Conservation (phyloP, 495 filamentous ascomycete species). For the Aspergillus haitiensis region DNA sequence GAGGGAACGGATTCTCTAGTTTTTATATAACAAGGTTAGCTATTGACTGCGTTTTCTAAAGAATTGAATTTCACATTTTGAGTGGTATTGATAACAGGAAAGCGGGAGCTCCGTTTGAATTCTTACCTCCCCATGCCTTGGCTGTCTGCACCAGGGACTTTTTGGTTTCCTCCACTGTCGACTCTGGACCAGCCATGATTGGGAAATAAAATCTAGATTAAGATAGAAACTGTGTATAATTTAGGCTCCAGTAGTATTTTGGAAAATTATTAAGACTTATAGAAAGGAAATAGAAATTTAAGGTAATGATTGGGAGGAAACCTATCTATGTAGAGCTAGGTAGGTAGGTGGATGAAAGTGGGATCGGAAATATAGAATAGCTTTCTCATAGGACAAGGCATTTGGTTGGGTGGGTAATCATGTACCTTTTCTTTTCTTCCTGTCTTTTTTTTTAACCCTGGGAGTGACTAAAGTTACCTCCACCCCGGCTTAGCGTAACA, state of each 20-base stretch:
- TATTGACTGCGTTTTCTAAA: too few species aligned
- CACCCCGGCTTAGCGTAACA: conserved; percentile 27
- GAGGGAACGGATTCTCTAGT: conserved; percentile 75
- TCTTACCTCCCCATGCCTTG: conserved; percentile 72
- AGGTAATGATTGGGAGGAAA: too few species aligned
- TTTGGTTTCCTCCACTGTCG: conserved; percentile 44
- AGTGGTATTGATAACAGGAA: conserved; percentile 1
- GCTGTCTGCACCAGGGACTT: conserved; percentile 52
- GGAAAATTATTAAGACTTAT: neutral
- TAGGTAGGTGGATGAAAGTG: neutral
- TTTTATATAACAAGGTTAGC: neutral
- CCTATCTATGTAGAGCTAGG: too few species aligned
- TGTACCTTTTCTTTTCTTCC: neutral
- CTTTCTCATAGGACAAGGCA: too few species aligned
- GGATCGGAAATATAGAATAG: neutral
- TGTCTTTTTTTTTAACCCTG: neutral
- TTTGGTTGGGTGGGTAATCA: neutral
- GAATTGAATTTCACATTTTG: too few species aligned
- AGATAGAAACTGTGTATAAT: neutral
- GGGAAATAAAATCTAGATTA: neutral
- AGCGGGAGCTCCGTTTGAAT: neutral
- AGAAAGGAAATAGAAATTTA: too few species aligned
- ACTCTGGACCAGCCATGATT: conserved; percentile 29
- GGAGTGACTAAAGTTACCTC: conserved; percentile 22
- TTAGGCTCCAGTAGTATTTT: neutral